Evolutionary conservation across 495 filamentous ascomycete genomes (phyloP), one percentile per base, ranked within the genome.

Genomic region (Aspergillus cristatus): DNA sequence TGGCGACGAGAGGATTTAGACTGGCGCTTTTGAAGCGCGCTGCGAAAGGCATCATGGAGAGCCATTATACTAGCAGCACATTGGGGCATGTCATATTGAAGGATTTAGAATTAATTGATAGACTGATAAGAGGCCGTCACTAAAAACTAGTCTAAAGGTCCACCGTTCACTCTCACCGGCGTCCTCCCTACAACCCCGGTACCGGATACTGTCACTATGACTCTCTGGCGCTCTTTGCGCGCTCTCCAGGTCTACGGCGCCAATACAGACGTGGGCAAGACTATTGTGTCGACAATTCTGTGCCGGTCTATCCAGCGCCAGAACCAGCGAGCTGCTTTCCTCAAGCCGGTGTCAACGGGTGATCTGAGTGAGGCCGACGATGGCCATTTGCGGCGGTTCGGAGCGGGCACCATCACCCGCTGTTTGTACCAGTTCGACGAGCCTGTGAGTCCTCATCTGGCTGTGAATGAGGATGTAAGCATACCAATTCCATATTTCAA

Each of bases 251-350:
- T 89, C 14, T 88, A 82, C 42, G 84, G 84, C 3, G 82, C 84
- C 20, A 87, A 88, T 48, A 88, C 84, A 3, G 72, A 84, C 42
- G 82, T 88, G 24, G 84, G 84, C 40, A 89, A 88, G 60, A 87
- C 84, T 0, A 70, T 89, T 18, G 68, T 82, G 31, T 79, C 79
- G 1, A 84, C 82, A 0, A 53, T 85, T 24, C 68, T 89, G 12
- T 80, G 76, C 53, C 78, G 71, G 47, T 71, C 80, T 1, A 56
- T 79, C 8, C 62, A 54, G 24, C 55, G 57, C 39, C 60, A 60
- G 16, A 53, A 63, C 22, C 67, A 74, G 37, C 57, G 66, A 12
- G 67, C 76, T 0, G 68, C 65, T 13, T 88, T 82, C 53, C 48
- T 89, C 8, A 89, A 89, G 46, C 84, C 84, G 1, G 73, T 89